These are phyloP conservation scores for Xylaria bambusicola DNA, from an alignment of 495 filamentous ascomycete genomes.

Conservation along the genomic window DNA sequence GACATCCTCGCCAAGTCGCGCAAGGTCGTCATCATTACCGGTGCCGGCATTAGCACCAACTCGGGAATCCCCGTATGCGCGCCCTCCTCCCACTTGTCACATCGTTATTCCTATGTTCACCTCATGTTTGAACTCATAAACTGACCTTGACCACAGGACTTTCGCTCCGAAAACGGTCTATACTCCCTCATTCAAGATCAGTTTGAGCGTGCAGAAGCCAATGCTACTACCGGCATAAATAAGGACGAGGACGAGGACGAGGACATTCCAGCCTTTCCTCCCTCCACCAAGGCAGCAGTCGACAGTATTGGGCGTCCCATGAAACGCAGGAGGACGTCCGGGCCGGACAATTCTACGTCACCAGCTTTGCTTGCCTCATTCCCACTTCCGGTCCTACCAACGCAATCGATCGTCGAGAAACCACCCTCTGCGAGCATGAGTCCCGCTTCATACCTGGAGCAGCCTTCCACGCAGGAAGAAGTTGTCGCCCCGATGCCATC, in stretches of 20 bases:
- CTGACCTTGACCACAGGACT: conserved; percentile 56
- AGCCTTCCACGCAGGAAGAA: background rate
- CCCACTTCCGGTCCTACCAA: background rate
- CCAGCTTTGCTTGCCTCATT: background rate
- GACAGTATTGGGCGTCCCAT: conserved; percentile 41
- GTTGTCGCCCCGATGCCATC: background rate
- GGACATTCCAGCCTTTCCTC: too few relatives aligned
- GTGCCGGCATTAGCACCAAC: conserved; percentile 72
- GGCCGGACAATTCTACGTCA: conserved; percentile 5
- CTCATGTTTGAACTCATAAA: background rate
- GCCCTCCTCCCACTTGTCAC: background rate
- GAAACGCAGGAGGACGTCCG: conserved; percentile 45
- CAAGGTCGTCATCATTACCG: conserved; percentile 67
- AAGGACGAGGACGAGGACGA: too few relatives aligned
- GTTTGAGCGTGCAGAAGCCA: conserved; percentile 52
- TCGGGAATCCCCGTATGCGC: conserved; percentile 67
- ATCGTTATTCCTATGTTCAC: too few relatives aligned
- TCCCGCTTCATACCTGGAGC: background rate
- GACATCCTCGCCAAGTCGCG: conserved; percentile 59
- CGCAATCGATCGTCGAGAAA: background rate
- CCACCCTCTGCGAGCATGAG: too few relatives aligned
- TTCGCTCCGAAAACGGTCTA: conserved; percentile 68
- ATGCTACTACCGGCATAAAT: background rate
- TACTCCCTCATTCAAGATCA: conserved; percentile 69
- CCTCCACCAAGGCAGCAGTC: background rate